Base-by-base conservation (phyloP, 306 rosid species). In the Crotalaria pallida region DNA sequence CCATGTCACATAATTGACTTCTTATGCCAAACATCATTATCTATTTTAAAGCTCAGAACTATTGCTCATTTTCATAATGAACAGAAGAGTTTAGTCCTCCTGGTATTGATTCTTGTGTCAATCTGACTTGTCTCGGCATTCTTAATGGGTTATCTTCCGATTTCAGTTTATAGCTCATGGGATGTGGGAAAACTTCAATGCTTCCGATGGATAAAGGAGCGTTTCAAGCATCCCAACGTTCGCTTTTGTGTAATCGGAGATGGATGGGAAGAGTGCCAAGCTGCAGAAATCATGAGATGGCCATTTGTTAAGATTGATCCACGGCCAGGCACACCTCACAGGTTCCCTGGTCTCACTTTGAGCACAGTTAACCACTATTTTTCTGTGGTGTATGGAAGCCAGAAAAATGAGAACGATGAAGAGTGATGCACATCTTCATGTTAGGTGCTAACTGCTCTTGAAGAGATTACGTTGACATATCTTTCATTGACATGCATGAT, bases 211-310 rank as follows among this genome's bases (percentile, higher is more conserved):
- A 86, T 92, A 76, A 88, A 89, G 73, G 83, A 71, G 59, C 98
- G 96, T 41, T 92, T 84, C 70, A 65, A 85, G 65, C 68, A 65
- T 71, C 82, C 98, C 67, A 82, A 84, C 19, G 92, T 85, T 59
- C 91, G 89, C 27, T 92, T 86, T 79, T 92, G 98, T 45, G 96
- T 69, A 40, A 82, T 92, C 69, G 98, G 98, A 31, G 92, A 92
- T 72, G 98, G 98, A 58, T 88, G 88, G 91, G 98, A 92, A 82
- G 98, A 92, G 82, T 90, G 98, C 66, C 88, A 83, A 73, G 98
- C 96, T 19, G 96, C 98, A 16, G 57, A 71, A 83, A 70, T 56
- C 48, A 84, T 92, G 98, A 79, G 24, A 68, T 92, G 98, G 98
- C 96, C 98, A 61, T 88, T 88, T 78, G 77, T 89, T 50, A 84